Evolutionary conservation across 768 basidiomycete genomes (phyloP), one percentile per base, ranked within the genome.

Genomic region (Agrocybe praecox): DNA sequence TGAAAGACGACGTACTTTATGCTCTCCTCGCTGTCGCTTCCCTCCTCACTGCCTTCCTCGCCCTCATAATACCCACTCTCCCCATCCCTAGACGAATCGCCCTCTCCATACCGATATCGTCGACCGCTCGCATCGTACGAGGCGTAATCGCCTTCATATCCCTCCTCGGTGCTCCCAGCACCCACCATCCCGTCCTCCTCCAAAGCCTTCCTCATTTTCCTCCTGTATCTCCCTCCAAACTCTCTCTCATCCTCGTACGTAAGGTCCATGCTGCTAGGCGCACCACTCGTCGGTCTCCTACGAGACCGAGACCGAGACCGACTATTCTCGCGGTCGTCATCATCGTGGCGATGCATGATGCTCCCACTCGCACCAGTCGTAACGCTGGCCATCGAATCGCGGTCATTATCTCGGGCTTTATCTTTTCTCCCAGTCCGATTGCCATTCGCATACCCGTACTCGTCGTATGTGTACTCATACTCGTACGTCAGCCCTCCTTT

Each of bases 11-110:
- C 63, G 60, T 60, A 64, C 63, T 64, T 64, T 26, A 64, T 64
- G 55, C 63, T 64, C 54, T 60, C 60, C 57, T 71, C 69, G 52
- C 69, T 57, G 36, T 53, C 53, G 53, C 55, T 52, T 36, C 29
- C 57, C 1, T 52, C 56, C 40, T 45, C 50, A 40, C 51, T 42
- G n/a, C 46, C 44, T 19, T 57, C 52, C 42, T 51, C 49, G 21
- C 26, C 52, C 15, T 56, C 52, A 53, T 46, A 43, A 34, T 45
- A 24, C 26, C 19, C 36, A 9, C 19, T 22, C 19, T 18, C 57
- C 18, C 52, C 44, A n/a, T 23, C 34, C 15, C 52, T 42, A 15
- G 19, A 32, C 14, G 32, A 22, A 47, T 46, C 24, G 19, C 22
- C 52, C 3, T 59, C 32, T 18, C 44, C 53, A 15, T 58, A 33